Base-by-base conservation (phyloP, 805 yeast species). In the Suhomyces pyralidae region DNA sequence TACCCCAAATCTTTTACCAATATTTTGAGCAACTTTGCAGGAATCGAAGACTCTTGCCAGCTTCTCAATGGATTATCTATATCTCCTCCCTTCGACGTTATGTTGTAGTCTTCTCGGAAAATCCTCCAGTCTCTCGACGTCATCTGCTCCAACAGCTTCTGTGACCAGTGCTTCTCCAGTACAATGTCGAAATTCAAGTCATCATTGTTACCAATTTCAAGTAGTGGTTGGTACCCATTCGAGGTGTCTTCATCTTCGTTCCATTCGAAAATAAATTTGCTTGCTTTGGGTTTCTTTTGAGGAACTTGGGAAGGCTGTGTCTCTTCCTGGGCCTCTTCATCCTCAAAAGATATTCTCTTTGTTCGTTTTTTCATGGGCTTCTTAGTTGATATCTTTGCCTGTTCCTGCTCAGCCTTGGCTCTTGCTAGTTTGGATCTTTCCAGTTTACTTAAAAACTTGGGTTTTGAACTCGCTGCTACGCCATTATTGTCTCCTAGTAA, bases 61-160 rank as follows among this genome's bases (percentile, higher is more conserved):
- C 66, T 64, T 53, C 97, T 72, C 47, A 93, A 65, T 0, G 97
- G 97, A 45, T 81, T 71, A 1, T 74, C 71, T 2, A 76, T 60
- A 38, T 67, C 63, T 3, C 55, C 56, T 7, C 82, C 82, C 57
- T 81, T 84, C 0, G 82, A 73, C 1, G 77, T 70, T 20, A 93
- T 89, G 58, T 80, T 80, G 64, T 74, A 88, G 58, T 92, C 97
- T 60, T 90, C 96, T 57, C 79, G 80, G 66, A 93, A 74, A 32
- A 90, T 85, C 52, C 97, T 77, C 98, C 98, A 93, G 66, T 94
- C 98, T 56, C 97, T 76, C 0, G 77, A 73, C 0, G 81, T 81
- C 98, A 93, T 91, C 40, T 81, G 77, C 0, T 67, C 67, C 1
- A 84, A 67, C 0, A 79, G 65, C 61, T 93, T 94, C 40, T 82